Percentiles rank a stretch among this genome's conserved stretches.
Conservation (phyloP, 495 filamentous ascomycete genomes). For the Trichoderma orchidacearum region DNA sequence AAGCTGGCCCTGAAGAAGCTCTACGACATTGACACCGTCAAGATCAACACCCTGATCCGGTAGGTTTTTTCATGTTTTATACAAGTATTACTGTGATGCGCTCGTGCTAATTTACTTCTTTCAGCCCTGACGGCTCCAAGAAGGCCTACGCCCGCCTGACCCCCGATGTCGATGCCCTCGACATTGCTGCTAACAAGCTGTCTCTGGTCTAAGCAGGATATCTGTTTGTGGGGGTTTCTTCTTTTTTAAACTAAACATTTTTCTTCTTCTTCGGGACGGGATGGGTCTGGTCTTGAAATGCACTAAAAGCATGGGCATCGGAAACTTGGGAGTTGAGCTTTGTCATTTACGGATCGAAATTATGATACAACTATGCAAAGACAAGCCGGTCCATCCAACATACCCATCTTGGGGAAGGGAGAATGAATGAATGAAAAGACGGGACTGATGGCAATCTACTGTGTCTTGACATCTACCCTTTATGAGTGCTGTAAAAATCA, state of each 20-base stretch:
- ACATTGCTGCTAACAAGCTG: slow-evolving; percentile 98
- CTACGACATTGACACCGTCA: slow-evolving; percentile 94
- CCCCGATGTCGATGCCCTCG: slow-evolving; percentile 91
- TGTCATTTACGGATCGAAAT: slow-evolving; percentile 1
- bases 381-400: neutral
- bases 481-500: neutral
- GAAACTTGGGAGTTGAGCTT: slow-evolving; percentile 2
- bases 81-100: too few species aligned
- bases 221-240: slow-evolving; percentile 4
- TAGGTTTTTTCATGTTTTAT: slow-evolving; percentile 23
- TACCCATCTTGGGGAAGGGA: neutral
- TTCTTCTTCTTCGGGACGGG: neutral
- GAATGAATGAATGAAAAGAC: neutral
- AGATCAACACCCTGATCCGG: slow-evolving; percentile 99
- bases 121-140: slow-evolving; percentile 94
- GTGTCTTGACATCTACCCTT: neutral
- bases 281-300: slow-evolving; percentile 8
- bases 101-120: slow-evolving; percentile 7
- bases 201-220: slow-evolving; percentile 67
- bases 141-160: slow-evolving; percentile 96
- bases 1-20: slow-evolving; percentile 97
- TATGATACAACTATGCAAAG: slow-evolving; percentile 1
- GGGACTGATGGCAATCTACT: neutral
- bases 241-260: neutral
- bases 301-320: slow-evolving; percentile 3